Base-by-base conservation (phyloP, 495 filamentous ascomycete genomes). In the Tetracladium setigerum region DNA sequence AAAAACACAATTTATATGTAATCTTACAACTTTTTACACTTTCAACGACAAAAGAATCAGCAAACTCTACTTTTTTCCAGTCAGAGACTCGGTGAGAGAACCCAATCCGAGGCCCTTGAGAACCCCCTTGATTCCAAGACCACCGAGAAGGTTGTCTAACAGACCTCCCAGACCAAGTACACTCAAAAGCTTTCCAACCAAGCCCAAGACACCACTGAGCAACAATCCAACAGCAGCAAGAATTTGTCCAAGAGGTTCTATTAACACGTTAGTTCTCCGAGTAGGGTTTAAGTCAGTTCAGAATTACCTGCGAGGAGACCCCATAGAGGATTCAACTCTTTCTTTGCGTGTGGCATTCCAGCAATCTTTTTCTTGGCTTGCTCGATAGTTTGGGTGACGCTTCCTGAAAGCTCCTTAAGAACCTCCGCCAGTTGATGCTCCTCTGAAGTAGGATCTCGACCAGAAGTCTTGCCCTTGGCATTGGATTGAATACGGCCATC, bases 331-430 rank as follows among this genome's bases (percentile, higher is more conserved):
- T 88, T 95, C 41, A 96, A 76, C 66, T 86, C 79, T 73, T 95
- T 95, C 81, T 95, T 92, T 18, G 89, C 90, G 49, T 90, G 82
- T 13, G 90, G 90, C 84, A 95, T 90, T 59, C 86, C 85, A 56
- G 84, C 81, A 46, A 95, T 84, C 67, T 84, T 84, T 63, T 79
- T 83, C 75, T 86, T 88, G 32, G 85, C 87, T 37, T 83, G 79
- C 49, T 95, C 89, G 52, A 96, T 89, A n/a, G 83, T 87, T 56
- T 81, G 78, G 5, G 72, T 74, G 9, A 83, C 74, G 35, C 72
- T 70, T 14, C 72, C 76, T 0, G 79, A 77, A 44, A 83, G 59
- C 56, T 90, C 84, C 70, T 91, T 92, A 32, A 96, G 77, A 13
- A 79, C 63, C 24, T 95, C 87, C 4, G 90, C 89, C 12, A 96